A percentile compares a stretch with the other conserved stretches of the same genome.
Evolutionary conservation across 1,284 basidiomycete species (phyloP).

Genomic region (Sanguinoderma infundibulare): DNA sequence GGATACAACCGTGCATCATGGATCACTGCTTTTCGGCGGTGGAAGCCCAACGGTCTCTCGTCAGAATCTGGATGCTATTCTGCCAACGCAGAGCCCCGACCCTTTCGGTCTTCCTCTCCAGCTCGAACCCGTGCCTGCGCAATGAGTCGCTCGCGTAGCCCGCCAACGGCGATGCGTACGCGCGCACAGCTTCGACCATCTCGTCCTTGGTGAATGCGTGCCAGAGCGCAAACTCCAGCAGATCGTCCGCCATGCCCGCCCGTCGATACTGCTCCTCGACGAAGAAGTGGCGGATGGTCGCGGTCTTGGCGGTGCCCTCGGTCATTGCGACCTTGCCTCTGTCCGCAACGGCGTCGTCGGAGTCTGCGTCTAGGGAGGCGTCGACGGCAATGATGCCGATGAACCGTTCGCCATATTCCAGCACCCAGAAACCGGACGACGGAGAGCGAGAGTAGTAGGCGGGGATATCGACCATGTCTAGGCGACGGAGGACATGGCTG

Average conservation of each 20-base stretch:
- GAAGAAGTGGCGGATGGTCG: slow-evolving; percentile 78
- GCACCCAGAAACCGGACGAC: slow-evolving; percentile 69
- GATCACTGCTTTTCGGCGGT: not conserved
- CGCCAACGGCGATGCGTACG: slow-evolving; percentile 53
- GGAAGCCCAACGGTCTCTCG: slow-evolving; percentile 44
- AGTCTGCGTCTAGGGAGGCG: slow-evolving; percentile 48
- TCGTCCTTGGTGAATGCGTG: slow-evolving; percentile 55
- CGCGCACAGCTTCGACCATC: slow-evolving; percentile 49
- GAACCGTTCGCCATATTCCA: slow-evolving; percentile 63
- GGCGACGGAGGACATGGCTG: slow-evolving; percentile 55
- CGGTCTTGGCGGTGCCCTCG: slow-evolving; percentile 48
- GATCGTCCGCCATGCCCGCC: slow-evolving; percentile 64
- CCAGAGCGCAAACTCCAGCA: slow-evolving; percentile 62
- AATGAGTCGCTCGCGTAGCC: slow-evolving; percentile 54
- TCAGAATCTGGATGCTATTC: slow-evolving; percentile 44
- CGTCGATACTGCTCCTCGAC: slow-evolving; percentile 67
- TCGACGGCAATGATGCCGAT: slow-evolving; percentile 77
- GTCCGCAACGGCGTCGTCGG: slow-evolving; percentile 32
- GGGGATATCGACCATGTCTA: slow-evolving; percentile 59
- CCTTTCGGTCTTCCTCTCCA: slow-evolving; percentile 44
- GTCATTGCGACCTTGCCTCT: slow-evolving; percentile 14
- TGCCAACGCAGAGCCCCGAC: slow-evolving; percentile 63
- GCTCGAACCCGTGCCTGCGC: slow-evolving; percentile 54
- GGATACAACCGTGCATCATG: too few species aligned
- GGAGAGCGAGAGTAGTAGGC: slow-evolving; percentile 64